These are phyloP conservation scores for Phytopythium cucurbitacearum DNA, from an alignment of 352 stramenopile species.

Conservation along the genomic window DNA sequence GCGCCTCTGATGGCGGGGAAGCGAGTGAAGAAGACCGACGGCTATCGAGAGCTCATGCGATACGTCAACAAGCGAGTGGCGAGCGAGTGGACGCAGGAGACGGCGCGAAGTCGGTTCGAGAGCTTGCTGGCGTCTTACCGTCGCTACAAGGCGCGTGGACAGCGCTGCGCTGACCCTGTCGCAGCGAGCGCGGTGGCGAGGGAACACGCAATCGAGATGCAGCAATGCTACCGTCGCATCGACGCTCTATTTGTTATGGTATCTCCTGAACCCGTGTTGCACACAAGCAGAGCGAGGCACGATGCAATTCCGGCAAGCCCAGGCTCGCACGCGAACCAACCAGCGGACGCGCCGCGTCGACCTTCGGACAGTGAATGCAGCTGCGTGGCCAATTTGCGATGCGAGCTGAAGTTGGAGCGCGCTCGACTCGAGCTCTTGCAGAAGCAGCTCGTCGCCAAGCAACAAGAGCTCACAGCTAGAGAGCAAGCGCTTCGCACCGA, in stretches of 20 bases:
- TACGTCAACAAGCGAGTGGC: constrained; percentile 37
- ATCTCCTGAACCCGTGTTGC: background rate
- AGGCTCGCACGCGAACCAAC: too few species aligned
- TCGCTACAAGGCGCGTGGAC: constrained; percentile 23
- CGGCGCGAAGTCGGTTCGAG: constrained; percentile 50
- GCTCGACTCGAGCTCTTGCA: constrained; percentile 33
- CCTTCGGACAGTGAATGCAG: too few species aligned
- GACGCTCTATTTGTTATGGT: constrained; percentile 15
- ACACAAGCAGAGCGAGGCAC: constrained; percentile 1
- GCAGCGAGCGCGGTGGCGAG: constrained; percentile 7
- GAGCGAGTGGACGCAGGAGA: constrained; percentile 40
- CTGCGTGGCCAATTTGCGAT: too few species aligned
- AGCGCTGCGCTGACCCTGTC: constrained; percentile 2
- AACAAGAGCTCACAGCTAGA: constrained; percentile 40
- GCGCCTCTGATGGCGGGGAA: constrained; percentile 13
- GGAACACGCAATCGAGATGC: constrained; percentile 5
- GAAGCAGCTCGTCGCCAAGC: constrained; percentile 27
- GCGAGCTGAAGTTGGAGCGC: constrained; percentile 24
- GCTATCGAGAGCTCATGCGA: constrained; percentile 43
- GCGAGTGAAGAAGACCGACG: constrained; percentile 43
- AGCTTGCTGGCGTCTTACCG: constrained; percentile 44
- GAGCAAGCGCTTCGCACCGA: constrained; percentile 11
- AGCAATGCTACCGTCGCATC: constrained; percentile 21
- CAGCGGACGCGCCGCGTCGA: too few species aligned
- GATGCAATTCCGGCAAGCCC: too few species aligned